These are phyloP conservation scores for Populus tomentosa DNA, from an alignment of 441 rosid genomes.

Conservation along the genomic window DNA sequence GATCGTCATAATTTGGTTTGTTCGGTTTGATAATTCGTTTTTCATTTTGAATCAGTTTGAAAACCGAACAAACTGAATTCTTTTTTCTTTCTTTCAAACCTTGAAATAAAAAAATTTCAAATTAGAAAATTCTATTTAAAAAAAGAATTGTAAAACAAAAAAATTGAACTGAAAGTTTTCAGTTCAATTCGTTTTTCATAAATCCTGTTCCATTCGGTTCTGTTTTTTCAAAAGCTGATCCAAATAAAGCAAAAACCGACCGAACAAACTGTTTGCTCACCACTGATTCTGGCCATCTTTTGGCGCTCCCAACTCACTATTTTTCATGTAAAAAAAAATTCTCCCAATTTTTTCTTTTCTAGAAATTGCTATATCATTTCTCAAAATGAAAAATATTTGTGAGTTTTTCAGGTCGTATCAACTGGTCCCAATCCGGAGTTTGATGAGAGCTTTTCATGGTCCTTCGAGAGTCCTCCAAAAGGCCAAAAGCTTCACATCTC, in stretches of 20 bases:
- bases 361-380: background rate
- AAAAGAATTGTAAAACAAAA: no score
- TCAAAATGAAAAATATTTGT: background rate
- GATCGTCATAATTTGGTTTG: background rate
- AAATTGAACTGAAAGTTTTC: no score
- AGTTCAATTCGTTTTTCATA: no score
- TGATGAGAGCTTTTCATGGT: conserved; percentile 98
- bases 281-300: background rate
- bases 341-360: background rate
- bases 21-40: background rate
- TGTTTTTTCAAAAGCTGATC: background rate
- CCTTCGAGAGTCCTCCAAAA: conserved; percentile 97
- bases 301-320: background rate
- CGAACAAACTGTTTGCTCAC: background rate
- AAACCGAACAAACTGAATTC: background rate
- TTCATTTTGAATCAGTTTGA: background rate
- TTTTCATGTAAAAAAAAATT: background rate
- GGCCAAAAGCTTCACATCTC: conserved; percentile 97
- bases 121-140: no score
- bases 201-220: background rate
- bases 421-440: conserved; percentile 99
- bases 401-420: conserved; percentile 61
- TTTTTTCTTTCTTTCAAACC: no score
- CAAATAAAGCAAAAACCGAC: no score
- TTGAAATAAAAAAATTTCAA: background rate